Evolutionary conservation across 192 early-diverging fungal genomes (phyloP).

Genomic region (Phlyctochytrium planicorne): DNA sequence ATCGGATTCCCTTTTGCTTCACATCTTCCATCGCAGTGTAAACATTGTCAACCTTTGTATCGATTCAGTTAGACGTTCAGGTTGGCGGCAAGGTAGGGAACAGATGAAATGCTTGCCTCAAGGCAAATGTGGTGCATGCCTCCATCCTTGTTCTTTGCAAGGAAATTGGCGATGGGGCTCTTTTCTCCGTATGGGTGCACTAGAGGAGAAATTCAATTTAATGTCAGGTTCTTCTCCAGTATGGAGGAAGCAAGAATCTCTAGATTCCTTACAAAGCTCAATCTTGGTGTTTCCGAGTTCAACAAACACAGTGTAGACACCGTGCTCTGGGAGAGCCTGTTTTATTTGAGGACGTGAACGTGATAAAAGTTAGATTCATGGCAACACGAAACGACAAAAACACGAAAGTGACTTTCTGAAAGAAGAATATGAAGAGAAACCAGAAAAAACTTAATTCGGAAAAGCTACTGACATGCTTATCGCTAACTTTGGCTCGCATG

Average conservation of each 20-base stretch:
- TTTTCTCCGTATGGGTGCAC: constrained; percentile 72
- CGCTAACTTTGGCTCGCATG: constrained; percentile 70
- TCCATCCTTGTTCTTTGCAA: constrained; percentile 76
- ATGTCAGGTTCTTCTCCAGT: too few relatives aligned
- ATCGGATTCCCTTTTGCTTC: constrained; percentile 59
- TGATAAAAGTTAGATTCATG: constrained; percentile 2
- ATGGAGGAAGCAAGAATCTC: neutral
- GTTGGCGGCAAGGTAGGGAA: neutral
- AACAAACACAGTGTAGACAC: constrained; percentile 84
- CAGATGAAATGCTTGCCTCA: constrained; percentile 40
- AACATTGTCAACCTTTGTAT: constrained; percentile 61
- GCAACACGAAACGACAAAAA: too few relatives aligned
- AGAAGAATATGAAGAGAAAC: too few relatives aligned
- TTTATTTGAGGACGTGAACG: too few relatives aligned
- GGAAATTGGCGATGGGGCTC: constrained; percentile 74
- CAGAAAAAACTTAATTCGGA: too few relatives aligned
- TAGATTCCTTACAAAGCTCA: constrained; percentile 53
- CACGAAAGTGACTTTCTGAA: too few relatives aligned
- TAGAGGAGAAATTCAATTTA: constrained; percentile 12
- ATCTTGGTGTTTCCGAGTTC: constrained; percentile 85
- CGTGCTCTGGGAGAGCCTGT: constrained; percentile 74
- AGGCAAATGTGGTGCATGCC: constrained; percentile 86
- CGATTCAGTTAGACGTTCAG: neutral
- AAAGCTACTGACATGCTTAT: constrained; percentile 48
- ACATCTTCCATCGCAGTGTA: constrained; percentile 64